phyloP scores from a whole-genome alignment of 2,329 filamentous ascomycete species.

The Calonectria pseudoturangicola region DNA sequence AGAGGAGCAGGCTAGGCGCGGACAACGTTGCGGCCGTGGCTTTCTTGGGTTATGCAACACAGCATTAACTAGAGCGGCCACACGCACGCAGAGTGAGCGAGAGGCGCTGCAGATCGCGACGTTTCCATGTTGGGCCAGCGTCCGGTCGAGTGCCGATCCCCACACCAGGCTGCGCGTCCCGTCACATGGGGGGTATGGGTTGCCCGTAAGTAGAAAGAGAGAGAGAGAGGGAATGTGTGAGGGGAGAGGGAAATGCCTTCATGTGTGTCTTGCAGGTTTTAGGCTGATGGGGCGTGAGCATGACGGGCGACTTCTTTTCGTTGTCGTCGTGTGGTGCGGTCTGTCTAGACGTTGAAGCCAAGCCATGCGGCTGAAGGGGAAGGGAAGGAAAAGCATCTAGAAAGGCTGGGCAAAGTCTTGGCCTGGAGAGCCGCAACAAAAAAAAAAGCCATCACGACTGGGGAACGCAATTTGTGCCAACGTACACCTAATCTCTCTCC shows the following conservation, averaged over 20 bases:
- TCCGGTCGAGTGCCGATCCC: constrained; percentile 34
- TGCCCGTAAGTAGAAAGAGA: background rate
- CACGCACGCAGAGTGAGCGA: background rate
- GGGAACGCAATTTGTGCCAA: background rate
- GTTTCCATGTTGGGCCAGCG: constrained; percentile 1
- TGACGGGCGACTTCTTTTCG: background rate
- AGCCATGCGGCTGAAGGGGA: background rate
- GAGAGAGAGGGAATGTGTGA: background rate
- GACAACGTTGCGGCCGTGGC: constrained; percentile 14
- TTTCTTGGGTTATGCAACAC: constrained; percentile 19
- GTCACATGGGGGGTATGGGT: constrained; percentile 33
- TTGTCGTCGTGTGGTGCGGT: background rate
- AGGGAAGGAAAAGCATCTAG: constrained; percentile 9
- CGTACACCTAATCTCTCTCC: background rate
- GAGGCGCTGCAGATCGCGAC: constrained; percentile 26
- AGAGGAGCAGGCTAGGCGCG: background rate
- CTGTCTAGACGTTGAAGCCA: background rate
- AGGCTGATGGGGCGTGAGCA: constrained; percentile 1
- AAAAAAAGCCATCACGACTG: background rate
- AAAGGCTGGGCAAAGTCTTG: constrained; percentile 23
- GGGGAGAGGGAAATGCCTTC: background rate
- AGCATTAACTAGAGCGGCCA: background rate
- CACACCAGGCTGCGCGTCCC: constrained; percentile 17
- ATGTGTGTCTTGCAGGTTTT: background rate
- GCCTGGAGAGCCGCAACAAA: constrained; percentile 4